phyloP scores from a whole-genome alignment of 129 eudicot genomes.

The Lactuca saligna region DNA sequence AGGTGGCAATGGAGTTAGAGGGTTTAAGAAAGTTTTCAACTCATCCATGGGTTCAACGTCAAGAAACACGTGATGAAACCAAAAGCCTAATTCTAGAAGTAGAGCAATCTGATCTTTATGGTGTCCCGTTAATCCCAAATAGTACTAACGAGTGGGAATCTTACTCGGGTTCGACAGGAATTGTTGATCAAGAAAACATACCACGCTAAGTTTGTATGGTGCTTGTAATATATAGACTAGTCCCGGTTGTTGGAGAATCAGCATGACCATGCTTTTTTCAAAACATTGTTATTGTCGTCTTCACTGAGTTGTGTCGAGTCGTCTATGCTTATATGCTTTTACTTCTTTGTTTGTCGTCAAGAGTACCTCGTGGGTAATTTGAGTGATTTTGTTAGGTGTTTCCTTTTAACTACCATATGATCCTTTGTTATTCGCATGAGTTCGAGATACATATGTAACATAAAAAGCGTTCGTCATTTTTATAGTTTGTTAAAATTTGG shows the following conservation, averaged over 20 bases:
- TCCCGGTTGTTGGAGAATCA: too few species aligned
- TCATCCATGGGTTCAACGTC: conserved; percentile 39
- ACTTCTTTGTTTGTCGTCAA: too few species aligned
- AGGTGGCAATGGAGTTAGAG: conserved; percentile 51
- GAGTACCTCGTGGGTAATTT: neutral
- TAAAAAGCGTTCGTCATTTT: too few species aligned
- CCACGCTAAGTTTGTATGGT: neutral
- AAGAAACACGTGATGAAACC: conserved; percentile 17
- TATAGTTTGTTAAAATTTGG: too few species aligned
- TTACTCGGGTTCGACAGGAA: neutral
- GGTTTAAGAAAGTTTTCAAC: conserved; percentile 28
- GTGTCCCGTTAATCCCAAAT: conserved; percentile 19
- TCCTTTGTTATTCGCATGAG: neutral
- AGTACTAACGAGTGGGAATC: neutral
- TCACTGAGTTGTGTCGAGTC: neutral
- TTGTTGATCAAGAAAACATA: neutral
- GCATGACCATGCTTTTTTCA: too few species aligned
- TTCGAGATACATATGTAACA: neutral
- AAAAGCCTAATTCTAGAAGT: conserved; percentile 17
- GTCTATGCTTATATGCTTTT: too few species aligned
- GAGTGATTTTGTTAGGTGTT: neutral
- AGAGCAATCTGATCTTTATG: conserved; percentile 22
- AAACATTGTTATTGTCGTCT: neutral
- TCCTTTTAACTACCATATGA: neutral
- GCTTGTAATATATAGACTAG: neutral